Conservation (phyloP, 2,329 filamentous ascomycete species). For the Aureobasidium sp. region DNA sequence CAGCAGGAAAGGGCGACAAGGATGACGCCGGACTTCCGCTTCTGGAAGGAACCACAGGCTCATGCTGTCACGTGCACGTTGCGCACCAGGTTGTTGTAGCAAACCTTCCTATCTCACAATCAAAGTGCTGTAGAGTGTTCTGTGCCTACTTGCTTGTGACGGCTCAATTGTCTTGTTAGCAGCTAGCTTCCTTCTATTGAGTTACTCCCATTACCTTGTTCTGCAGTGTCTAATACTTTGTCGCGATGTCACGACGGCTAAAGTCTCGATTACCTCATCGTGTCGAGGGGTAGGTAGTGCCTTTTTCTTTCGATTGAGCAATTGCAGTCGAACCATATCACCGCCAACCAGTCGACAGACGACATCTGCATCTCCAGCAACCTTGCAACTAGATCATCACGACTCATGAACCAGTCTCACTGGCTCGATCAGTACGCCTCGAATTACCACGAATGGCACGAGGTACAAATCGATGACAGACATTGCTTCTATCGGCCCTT, state of each 20-base stretch:
- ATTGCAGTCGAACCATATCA: background rate
- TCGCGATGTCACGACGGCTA: background rate
- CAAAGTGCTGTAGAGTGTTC: background rate
- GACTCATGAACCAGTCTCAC: conserved; percentile 14
- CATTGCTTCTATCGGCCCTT: conserved; percentile 28
- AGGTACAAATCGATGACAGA: conserved; percentile 14
- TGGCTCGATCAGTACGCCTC: conserved; percentile 35
- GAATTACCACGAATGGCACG: conserved; percentile 30
- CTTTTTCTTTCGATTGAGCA: background rate
- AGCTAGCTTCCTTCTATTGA: background rate
- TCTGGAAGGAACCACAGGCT: background rate
- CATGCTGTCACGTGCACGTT: background rate
- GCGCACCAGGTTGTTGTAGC: background rate
- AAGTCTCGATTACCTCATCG: conserved; percentile 5
- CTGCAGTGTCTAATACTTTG: background rate
- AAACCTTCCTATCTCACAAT: background rate
- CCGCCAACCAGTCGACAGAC: background rate
- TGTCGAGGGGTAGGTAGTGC: background rate
- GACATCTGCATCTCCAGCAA: background rate
- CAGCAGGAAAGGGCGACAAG: background rate
- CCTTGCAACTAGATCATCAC: background rate
- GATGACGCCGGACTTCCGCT: background rate
- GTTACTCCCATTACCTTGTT: background rate
- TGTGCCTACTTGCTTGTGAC: background rate
- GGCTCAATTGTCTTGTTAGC: background rate